Percentiles rank a stretch among this genome's conserved stretches.
phyloP scores from a whole-genome alignment of 257 asterid genomes.

The Nicotiana attenuata region DNA sequence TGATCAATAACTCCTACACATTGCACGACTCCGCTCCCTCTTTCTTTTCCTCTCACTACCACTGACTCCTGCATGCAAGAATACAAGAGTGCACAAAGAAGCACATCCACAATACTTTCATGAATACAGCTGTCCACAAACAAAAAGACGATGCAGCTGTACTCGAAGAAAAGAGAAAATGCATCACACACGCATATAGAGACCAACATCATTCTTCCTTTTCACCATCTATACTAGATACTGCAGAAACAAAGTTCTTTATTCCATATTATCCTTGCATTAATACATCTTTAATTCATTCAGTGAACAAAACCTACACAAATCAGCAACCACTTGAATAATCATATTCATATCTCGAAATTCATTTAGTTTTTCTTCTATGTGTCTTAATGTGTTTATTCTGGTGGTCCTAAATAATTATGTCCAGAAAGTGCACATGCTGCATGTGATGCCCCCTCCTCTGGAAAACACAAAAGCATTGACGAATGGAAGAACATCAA shows the following conservation, averaged over 20 bases:
- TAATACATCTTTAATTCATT: background rate
- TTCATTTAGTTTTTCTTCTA: background rate
- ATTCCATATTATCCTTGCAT: background rate
- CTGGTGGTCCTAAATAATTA: background rate
- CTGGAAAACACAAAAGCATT: background rate
- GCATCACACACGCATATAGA: background rate
- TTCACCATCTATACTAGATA: background rate
- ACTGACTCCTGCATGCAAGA: background rate
- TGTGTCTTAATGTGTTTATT: background rate
- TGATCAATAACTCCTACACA: background rate
- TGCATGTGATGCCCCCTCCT: background rate
- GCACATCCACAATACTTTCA: background rate
- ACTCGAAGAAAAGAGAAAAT: background rate
- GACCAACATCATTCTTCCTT: background rate
- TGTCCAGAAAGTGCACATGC: background rate
- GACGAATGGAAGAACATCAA: background rate
- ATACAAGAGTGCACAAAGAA: background rate
- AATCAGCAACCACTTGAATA: background rate
- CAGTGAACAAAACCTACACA: background rate
- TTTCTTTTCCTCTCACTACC: background rate
- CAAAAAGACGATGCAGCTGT: background rate
- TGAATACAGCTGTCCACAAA: background rate
- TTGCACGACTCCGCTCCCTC: background rate
- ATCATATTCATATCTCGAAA: background rate
- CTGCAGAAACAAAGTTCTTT: background rate